These are phyloP conservation scores for Xylaria sp. DNA, from an alignment of 2,329 filamentous ascomycete species.

Conservation along the genomic window DNA sequence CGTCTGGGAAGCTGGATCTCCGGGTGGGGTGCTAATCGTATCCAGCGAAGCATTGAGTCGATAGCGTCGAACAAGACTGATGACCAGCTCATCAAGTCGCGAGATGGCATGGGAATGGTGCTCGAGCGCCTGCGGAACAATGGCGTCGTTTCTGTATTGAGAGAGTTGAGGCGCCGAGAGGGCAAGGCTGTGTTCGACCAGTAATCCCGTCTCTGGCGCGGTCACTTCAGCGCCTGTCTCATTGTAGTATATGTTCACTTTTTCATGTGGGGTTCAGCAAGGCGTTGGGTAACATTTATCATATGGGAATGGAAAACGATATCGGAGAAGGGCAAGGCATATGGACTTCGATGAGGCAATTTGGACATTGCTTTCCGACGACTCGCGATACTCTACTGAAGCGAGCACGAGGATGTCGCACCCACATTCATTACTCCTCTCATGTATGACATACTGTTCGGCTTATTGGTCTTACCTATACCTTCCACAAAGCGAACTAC, in stretches of 20 bases:
- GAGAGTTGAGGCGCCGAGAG: slow-evolving; percentile 62
- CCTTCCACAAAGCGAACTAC: slow-evolving; percentile 14
- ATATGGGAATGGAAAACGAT: slow-evolving; percentile 32
- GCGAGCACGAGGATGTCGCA: slow-evolving; percentile 33
- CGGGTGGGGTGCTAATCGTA: slow-evolving; percentile 71
- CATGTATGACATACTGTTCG: slow-evolving; percentile 41
- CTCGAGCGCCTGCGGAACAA: slow-evolving; percentile 74
- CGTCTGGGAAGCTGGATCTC: slow-evolving; percentile 60
- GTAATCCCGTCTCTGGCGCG: slow-evolving; percentile 34
- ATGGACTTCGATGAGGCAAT: slow-evolving; percentile 25
- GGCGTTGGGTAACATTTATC: slow-evolving; percentile 39
- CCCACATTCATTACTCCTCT: slow-evolving; percentile 45
- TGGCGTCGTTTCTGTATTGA: slow-evolving; percentile 66
- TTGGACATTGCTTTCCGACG: slow-evolving; percentile 26
- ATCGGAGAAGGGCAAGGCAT: slow-evolving; percentile 27
- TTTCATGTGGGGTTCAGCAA: slow-evolving; percentile 37
- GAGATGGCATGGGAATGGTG: slow-evolving; percentile 85
- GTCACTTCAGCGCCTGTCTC: slow-evolving; percentile 21
- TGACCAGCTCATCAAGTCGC: slow-evolving; percentile 81
- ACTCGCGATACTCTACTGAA: slow-evolving; percentile 29
- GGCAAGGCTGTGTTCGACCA: slow-evolving; percentile 52
- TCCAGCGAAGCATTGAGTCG: slow-evolving; percentile 82
- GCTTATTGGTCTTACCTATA: slow-evolving; percentile 18
- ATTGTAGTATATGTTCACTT: slow-evolving; percentile 36
- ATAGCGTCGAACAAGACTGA: slow-evolving; percentile 81